Conservation (phyloP, 2,329 filamentous ascomycete genomes). For the Epichloe gansuensis region DNA sequence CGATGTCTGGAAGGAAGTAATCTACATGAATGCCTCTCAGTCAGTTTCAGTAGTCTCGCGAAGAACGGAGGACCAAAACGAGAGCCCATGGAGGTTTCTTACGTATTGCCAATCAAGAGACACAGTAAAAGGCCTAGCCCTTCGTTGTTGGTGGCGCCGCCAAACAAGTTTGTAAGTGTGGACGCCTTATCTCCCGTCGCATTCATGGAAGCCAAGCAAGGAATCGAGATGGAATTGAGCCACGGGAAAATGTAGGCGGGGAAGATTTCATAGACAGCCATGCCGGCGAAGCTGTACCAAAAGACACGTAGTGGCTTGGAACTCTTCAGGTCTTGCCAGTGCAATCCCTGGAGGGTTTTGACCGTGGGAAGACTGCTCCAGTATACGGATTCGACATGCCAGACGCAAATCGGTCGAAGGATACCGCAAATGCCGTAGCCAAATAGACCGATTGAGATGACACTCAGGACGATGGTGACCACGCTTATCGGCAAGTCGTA, state of each 20-base stretch:
- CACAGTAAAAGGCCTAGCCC: conserved; percentile 28
- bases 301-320: conserved; percentile 40
- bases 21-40: not conserved
- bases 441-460: conserved; percentile 41
- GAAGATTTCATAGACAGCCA: conserved; percentile 39
- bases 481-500: conserved; percentile 35
- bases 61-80: not conserved
- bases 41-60: not conserved
- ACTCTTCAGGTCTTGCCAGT: conserved; percentile 38
- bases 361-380: conserved; percentile 41
- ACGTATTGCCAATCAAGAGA: conserved; percentile 34
- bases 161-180: conserved; percentile 15
- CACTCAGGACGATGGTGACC: conserved; percentile 32
- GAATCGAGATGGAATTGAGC: conserved; percentile 42
- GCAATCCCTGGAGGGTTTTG: conserved; percentile 40
- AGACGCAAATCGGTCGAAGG: conserved; percentile 41
- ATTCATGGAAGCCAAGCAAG: conserved; percentile 38
- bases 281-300: conserved; percentile 36
- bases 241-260: conserved; percentile 44
- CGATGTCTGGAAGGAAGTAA: conserved; percentile 10
- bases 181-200: not conserved
- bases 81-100: not conserved
- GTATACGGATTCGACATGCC: conserved; percentile 44
- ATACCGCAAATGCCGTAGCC: conserved; percentile 43
- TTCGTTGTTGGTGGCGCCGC: conserved; percentile 27